Percentiles rank a stretch among this genome's conserved stretches.
Conservation (phyloP, 306 rosid species). For the Cucurbita maxima region DNA sequence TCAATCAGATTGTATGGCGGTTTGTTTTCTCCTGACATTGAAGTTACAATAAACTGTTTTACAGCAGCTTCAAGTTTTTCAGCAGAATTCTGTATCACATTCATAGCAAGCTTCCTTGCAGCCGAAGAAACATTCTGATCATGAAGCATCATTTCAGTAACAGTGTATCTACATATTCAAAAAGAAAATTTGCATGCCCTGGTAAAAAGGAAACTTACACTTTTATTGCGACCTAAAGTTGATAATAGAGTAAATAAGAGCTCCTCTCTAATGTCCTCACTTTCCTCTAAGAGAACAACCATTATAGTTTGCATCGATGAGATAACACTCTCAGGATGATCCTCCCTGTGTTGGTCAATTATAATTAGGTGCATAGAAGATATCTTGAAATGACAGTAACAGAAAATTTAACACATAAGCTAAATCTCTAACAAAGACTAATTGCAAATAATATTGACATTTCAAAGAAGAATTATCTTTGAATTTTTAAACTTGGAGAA, state of each 20-base stretch:
- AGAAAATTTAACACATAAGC: neutral
- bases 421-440: neutral
- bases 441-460: neutral
- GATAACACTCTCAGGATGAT: constrained; percentile 84
- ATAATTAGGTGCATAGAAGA: constrained; percentile 1
- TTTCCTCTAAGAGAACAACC: constrained; percentile 88
- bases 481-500: neutral
- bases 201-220: constrained; percentile 36
- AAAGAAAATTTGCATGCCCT: constrained; percentile 4
- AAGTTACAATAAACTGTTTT: constrained; percentile 67
- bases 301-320: constrained; percentile 91
- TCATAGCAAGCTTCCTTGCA: constrained; percentile 96
- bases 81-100: constrained; percentile 65
- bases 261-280: constrained; percentile 74
- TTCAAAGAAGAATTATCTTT: neutral
- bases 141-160: constrained; percentile 4
- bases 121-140: constrained; percentile 63
- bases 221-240: constrained; percentile 61
- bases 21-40: constrained; percentile 79
- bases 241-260: constrained; percentile 55
- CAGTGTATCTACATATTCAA: neutral
- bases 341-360: constrained; percentile 48
- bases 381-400: neutral
- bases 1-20: constrained; percentile 38
- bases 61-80: constrained; percentile 85